These are phyloP conservation scores for Brettanomyces nanus DNA, from an alignment of 805 yeast species.

Conservation along the genomic window DNA sequence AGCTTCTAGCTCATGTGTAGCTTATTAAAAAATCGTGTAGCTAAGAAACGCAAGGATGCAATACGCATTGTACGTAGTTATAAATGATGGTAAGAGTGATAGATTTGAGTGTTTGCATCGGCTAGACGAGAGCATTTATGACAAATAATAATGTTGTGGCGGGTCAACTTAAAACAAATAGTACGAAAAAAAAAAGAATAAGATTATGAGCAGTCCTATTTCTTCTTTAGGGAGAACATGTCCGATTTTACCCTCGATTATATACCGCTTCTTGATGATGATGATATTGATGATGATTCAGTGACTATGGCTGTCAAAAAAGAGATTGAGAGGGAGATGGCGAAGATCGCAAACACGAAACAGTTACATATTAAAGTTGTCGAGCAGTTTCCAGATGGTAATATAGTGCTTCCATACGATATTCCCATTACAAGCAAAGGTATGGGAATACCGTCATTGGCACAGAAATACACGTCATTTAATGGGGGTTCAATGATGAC, in stretches of 20 bases:
- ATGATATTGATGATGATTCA: not conserved
- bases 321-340: not conserved
- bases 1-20: no score
- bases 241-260: slow-evolving; percentile 6
- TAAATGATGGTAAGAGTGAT: no score
- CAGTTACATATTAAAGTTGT: slow-evolving; percentile 4
- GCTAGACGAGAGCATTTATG: no score
- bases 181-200: no score
- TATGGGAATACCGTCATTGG: not conserved
- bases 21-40: no score
- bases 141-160: not conserved
- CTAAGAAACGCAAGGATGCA: no score
- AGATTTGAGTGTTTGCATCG: no score
- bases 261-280: slow-evolving; percentile 6
- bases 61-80: no score
- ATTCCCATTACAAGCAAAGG: not conserved
- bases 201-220: no score
- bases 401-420: not conserved
- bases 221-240: no score
- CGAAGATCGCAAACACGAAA: not conserved
- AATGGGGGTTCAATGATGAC: not conserved
- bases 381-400: slow-evolving; percentile 3
- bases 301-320: slow-evolving; percentile 1
- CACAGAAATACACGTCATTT: slow-evolving; percentile 7
- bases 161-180: no score